A percentile compares a stretch with the other conserved stretches of the same genome.
Conservation (phyloP, 768 basidiomycete genomes). For the Suillus lakei region DNA sequence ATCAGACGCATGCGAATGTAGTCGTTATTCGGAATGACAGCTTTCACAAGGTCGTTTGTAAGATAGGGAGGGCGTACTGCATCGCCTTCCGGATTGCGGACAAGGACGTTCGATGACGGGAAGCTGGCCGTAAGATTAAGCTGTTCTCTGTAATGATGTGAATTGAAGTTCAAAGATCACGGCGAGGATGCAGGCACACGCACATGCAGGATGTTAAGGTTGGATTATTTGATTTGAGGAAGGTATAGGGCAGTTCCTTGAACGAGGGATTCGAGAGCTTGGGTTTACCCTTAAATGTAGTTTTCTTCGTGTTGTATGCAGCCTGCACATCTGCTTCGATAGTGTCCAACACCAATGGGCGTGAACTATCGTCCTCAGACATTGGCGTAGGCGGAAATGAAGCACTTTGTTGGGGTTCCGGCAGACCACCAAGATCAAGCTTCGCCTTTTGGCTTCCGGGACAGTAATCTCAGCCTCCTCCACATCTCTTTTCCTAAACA, state of each 20-base stretch:
- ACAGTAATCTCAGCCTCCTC: conserved; percentile 45
- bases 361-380: too few species aligned
- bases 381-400: too few species aligned
- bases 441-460: conserved; percentile 58
- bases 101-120: too few species aligned
- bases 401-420: too few species aligned
- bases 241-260: conserved; percentile 93
- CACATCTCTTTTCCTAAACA: conserved; percentile 48
- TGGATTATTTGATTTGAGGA: conserved; percentile 71
- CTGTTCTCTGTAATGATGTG: too few species aligned
- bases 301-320: background rate
- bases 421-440: too few species aligned
- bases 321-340: too few species aligned
- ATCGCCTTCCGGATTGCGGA: too few species aligned
- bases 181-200: conserved; percentile 30
- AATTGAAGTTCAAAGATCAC: background rate
- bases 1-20: conserved; percentile 85
- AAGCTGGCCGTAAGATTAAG: too few species aligned
- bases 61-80: conserved; percentile 88
- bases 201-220: conserved; percentile 76
- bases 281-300: conserved; percentile 6
- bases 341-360: too few species aligned
- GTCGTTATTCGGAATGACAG: conserved; percentile 80
- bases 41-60: conserved; percentile 82
- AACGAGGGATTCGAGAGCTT: conserved; percentile 47